These are phyloP conservation scores for Whalleya microplaca DNA, from an alignment of 2,329 filamentous ascomycete genomes.

Conservation along the genomic window DNA sequence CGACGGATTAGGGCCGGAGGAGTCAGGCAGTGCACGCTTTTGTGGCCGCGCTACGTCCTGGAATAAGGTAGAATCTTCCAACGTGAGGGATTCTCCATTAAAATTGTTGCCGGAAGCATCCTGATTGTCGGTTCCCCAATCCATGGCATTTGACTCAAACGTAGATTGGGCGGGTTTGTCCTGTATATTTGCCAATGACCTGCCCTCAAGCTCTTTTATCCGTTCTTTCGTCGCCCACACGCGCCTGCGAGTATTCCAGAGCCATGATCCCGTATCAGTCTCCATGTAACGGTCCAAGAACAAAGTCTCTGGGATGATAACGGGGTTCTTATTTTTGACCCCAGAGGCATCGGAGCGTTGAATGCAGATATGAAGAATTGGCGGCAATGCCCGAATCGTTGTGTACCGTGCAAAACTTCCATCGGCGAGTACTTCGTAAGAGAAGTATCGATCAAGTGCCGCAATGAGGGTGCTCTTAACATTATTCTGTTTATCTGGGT, in stretches of 20 bases:
- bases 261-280: conserved; percentile 59
- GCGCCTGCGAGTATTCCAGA: conserved; percentile 67
- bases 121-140: conserved; percentile 1
- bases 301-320: conserved; percentile 79
- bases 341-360: conserved; percentile 78
- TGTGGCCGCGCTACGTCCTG: conserved; percentile 16
- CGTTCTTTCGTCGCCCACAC: conserved; percentile 76
- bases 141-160: neutral
- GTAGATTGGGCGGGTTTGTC: neutral
- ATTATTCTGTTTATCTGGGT: conserved; percentile 51
- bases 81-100: neutral
- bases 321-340: conserved; percentile 75
- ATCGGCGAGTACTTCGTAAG: conserved; percentile 73
- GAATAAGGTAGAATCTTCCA: conserved; percentile 5
- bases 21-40: conserved; percentile 19
- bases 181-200: conserved; percentile 1
- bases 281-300: conserved; percentile 91
- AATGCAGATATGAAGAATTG: conserved; percentile 86
- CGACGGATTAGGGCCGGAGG: conserved; percentile 1
- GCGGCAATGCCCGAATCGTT: conserved; percentile 76
- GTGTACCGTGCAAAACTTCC: conserved; percentile 66
- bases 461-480: conserved; percentile 70
- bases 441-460: conserved; percentile 84
- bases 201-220: conserved; percentile 47
- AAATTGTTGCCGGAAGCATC: neutral